phyloP scores from a whole-genome alignment of 2,329 filamentous ascomycete species.

The Aspergillus novofumigatus region DNA sequence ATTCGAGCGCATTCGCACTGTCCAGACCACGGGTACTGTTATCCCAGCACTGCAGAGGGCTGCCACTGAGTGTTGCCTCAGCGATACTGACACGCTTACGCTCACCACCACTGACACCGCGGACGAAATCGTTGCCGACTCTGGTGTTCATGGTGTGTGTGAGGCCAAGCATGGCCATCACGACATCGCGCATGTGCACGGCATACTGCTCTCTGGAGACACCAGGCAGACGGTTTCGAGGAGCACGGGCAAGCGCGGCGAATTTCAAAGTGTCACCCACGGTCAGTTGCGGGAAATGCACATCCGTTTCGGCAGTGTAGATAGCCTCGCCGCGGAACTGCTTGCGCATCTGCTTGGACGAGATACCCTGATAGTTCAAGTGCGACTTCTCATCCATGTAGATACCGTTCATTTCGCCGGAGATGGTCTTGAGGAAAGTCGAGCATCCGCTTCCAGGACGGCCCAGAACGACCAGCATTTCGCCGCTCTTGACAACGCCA shows the following conservation, averaged over 20 bases:
- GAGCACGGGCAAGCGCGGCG: slow-evolving; percentile 62
- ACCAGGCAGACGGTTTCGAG: slow-evolving; percentile 37
- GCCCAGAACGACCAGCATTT: slow-evolving; percentile 56
- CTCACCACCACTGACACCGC: slow-evolving; percentile 59
- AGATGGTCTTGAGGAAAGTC: slow-evolving; percentile 81
- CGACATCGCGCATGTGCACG: slow-evolving; percentile 41
- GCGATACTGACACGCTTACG: slow-evolving; percentile 60
- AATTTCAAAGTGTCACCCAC: slow-evolving; percentile 78
- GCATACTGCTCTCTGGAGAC: slow-evolving; percentile 43
- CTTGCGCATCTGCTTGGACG: slow-evolving; percentile 61
- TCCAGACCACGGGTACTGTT: slow-evolving; percentile 51
- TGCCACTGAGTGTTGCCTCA: slow-evolving; percentile 48
- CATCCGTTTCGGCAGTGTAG: slow-evolving; percentile 80
- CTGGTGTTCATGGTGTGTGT: slow-evolving; percentile 51
- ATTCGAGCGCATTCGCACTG: slow-evolving; percentile 54
- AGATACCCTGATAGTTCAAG: slow-evolving; percentile 70
- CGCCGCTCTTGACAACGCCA: slow-evolving; percentile 56
- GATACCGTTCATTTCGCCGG: slow-evolving; percentile 79
- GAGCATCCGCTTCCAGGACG: slow-evolving; percentile 59
- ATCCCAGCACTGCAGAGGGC: slow-evolving; percentile 47
- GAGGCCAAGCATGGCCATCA: slow-evolving; percentile 43
- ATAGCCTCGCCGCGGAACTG: slow-evolving; percentile 79
- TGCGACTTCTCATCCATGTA: slow-evolving; percentile 65
- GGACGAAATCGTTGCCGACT: slow-evolving; percentile 54
- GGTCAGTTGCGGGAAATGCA: slow-evolving; percentile 73